Base-by-base conservation (phyloP, 768 basidiomycete genomes). In the Hebeloma cylindrosporum region DNA sequence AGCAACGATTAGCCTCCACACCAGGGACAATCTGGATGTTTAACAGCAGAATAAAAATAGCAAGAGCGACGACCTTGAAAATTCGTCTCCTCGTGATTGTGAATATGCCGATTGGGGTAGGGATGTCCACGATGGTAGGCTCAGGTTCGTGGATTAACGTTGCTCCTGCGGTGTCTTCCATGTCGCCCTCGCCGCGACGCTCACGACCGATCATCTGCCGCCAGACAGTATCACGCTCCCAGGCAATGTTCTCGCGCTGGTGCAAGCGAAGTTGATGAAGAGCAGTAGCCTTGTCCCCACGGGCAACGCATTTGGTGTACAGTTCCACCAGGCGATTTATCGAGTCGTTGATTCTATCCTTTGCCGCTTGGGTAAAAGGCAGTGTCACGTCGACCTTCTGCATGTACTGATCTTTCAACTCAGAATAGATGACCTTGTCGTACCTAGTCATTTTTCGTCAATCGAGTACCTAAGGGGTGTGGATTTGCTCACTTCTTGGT, bases 191-290 rank as follows among this genome's bases (percentile, higher is more conserved):
- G 13, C 90, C 88, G 3, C 81, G 75, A 21, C 90, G 78, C 54
- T 90, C 88, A 29, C 81, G 78, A 2, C 82, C 85, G 47, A 96
- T 88, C 93, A 96, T 94, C 64, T 91, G 86, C 18, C 92, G 77
- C 96, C 96, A 99, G 9, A 98, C 86, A 1, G 96, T 99, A 59
- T 98, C 93, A 23, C 96, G 80, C 59, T 98, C 95, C 83, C 94
- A 95, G 3, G 95, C 94, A 50, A 95, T 88, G 60, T 92, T 87
- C 65, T 97, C 93, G 14, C 92, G 82, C 45, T 94, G 84, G 61
- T 94, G 83, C 11, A 92, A 74, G 50, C 83, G 82, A 33, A 99
- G 78, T 60, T 95, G 89, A 52, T 88, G 83, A 31, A 80, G 76
- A 0, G 94, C 94, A 13, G 77, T 60, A 2, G 71, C 64, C 16